Conservation (phyloP, 495 filamentous ascomycete genomes). For the Niebla homalea region DNA sequence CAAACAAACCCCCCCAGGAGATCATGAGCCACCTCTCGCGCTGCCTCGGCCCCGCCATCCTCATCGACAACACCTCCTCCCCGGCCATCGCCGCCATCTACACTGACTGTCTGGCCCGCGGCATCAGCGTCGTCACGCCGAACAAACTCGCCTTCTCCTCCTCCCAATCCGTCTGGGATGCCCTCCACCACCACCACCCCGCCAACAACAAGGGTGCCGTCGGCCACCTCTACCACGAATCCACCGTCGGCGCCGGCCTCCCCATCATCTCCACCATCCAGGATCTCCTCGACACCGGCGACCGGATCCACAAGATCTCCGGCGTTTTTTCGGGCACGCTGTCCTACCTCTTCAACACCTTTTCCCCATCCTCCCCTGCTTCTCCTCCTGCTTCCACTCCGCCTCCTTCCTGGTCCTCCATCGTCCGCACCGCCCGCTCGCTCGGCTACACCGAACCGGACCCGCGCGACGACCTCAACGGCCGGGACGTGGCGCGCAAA, state of each 20-base stretch:
- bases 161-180: slow-evolving; percentile 60
- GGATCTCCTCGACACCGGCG: slow-evolving; percentile 80
- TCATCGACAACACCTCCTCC: slow-evolving; percentile 91
- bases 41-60: slow-evolving; percentile 57
- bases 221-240: slow-evolving; percentile 83
- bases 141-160: slow-evolving; percentile 96
- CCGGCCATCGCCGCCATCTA: slow-evolving; percentile 63
- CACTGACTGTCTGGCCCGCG: slow-evolving; percentile 59
- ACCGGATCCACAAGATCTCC: slow-evolving; percentile 77
- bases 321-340: slow-evolving; percentile 95
- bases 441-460: slow-evolving; percentile 89
- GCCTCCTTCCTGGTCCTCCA: no score
- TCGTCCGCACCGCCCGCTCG: no score
- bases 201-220: no score
- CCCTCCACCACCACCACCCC: slow-evolving; percentile 55
- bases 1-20: slow-evolving; percentile 46
- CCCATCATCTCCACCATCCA: slow-evolving; percentile 84
- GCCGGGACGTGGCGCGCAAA: slow-evolving; percentile 92
- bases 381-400: slow-evolving; percentile 19
- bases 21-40: slow-evolving; percentile 56
- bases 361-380: slow-evolving; percentile 30
- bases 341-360: slow-evolving; percentile 92
- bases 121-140: slow-evolving; percentile 82
- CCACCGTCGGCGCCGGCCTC: slow-evolving; percentile 80
- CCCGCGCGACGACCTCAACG: slow-evolving; percentile 90